phyloP scores from a whole-genome alignment of 1,284 basidiomycete species.

The Ceratobasidium theobromae region DNA sequence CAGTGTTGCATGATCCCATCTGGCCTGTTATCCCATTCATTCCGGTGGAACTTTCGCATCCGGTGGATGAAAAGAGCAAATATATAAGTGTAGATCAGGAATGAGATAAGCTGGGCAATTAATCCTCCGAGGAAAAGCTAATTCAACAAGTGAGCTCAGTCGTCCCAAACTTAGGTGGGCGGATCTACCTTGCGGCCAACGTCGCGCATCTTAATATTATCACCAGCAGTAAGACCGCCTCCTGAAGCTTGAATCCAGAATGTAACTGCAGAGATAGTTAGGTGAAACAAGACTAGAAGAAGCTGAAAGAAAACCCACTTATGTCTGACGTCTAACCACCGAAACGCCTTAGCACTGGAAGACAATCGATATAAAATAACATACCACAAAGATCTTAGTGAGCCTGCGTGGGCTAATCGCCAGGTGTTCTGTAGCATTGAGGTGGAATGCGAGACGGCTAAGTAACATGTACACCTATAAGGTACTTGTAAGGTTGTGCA shows the following conservation, averaged over 20 bases:
- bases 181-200: conserved; percentile 38
- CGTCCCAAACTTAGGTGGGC: too few relatives aligned
- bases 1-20: conserved; percentile 56
- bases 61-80: conserved; percentile 61
- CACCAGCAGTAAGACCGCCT: conserved; percentile 43
- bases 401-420: conserved; percentile 56
- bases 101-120: conserved; percentile 62
- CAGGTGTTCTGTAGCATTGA: conserved; percentile 56
- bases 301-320: neutral
- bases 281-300: neutral
- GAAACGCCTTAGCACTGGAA: too few relatives aligned
- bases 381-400: conserved; percentile 54
- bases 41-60: conserved; percentile 45
- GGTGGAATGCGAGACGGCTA: conserved; percentile 58
- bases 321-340: conserved; percentile 15
- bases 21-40: neutral
- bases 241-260: conserved; percentile 63
- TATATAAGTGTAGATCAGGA: conserved; percentile 60
- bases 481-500: neutral
- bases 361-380: neutral
- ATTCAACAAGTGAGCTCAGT: neutral
- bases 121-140: conserved; percentile 67
- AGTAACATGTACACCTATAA: conserved; percentile 62
- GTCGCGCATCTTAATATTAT: conserved; percentile 38
- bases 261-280: conserved; percentile 58